Evolutionary conservation across 1,139 yeast species (phyloP).

Genomic region (Scheffersomyces cryptocercus): DNA sequence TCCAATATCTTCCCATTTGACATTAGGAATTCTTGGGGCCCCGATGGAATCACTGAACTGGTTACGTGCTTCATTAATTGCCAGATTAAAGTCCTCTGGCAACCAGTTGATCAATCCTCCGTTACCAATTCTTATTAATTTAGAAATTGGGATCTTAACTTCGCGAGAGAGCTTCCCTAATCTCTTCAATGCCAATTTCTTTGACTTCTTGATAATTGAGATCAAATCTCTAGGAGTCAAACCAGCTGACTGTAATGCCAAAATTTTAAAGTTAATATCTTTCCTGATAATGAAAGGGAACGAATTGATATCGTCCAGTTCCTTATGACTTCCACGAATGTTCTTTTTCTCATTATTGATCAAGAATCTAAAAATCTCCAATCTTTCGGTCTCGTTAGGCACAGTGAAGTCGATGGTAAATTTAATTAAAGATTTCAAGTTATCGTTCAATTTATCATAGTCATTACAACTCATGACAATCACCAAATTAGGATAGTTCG

Average conservation of each 20-base stretch:
- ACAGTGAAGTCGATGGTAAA: conserved; percentile 78
- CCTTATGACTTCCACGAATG: conserved; percentile 5
- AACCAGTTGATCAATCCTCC: conserved; percentile 59
- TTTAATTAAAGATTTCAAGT: conserved; percentile 66
- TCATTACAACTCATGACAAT: conserved; percentile 74
- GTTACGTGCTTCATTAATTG: conserved; percentile 81
- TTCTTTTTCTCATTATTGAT: conserved; percentile 25
- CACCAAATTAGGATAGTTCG: conserved; percentile 39
- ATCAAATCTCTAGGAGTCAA: conserved; percentile 81
- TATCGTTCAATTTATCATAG: conserved; percentile 67
- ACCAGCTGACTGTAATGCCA: conserved; percentile 91
- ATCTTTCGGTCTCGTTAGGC: conserved; percentile 77
- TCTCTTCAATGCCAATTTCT: conserved; percentile 56
- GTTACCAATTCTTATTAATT: conserved; percentile 36
- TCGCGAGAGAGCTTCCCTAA: conserved; percentile 28
- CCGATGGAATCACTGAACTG: conserved; percentile 94
- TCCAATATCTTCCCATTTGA: conserved; percentile 94
- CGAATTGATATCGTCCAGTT: conserved; percentile 17
- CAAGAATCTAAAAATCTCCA: conserved; percentile 57
- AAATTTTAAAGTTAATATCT: conserved; percentile 59
- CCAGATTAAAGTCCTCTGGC: conserved; percentile 66
- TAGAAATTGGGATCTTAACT: conserved; percentile 18
- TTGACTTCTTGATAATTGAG: conserved; percentile 70
- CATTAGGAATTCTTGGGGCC: conserved; percentile 94
- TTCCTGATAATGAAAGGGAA: conserved; percentile 30